Percentiles rank a stretch among this genome's conserved stretches.
Conservation (phyloP, 1,284 basidiomycete species). For the Ganoderma multipileum region DNA sequence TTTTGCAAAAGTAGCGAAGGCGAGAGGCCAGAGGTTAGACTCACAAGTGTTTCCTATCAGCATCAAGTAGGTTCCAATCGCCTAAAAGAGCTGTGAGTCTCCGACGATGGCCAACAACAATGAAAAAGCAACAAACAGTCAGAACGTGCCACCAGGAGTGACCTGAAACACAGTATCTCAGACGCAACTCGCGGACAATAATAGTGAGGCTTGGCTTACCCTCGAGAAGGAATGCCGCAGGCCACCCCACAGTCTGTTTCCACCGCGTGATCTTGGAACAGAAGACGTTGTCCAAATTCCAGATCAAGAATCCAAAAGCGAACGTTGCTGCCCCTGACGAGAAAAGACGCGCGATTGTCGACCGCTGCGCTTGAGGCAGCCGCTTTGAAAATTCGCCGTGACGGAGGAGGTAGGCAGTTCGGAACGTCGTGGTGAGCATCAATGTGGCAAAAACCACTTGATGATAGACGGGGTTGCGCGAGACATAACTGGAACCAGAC, state of each 20-base stretch:
- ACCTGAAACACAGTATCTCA: slow-evolving; percentile 42
- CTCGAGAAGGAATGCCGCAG: slow-evolving; percentile 68
- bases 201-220: slow-evolving; percentile 42
- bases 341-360: slow-evolving; percentile 51
- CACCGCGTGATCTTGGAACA: slow-evolving; percentile 60
- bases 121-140: slow-evolving; percentile 50
- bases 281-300: slow-evolving; percentile 78
- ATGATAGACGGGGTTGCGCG: slow-evolving; percentile 73
- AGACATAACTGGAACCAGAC: slow-evolving; percentile 48
- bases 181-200: background rate
- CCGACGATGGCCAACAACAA: background rate
- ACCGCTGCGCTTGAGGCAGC: slow-evolving; percentile 52
- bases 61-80: slow-evolving; percentile 66
- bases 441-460: slow-evolving; percentile 66
- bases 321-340: slow-evolving; percentile 56
- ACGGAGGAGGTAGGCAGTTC: slow-evolving; percentile 57
- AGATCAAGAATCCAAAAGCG: slow-evolving; percentile 64
- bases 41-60: slow-evolving; percentile 66
- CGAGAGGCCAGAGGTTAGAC: slow-evolving; percentile 32
- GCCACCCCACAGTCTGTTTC: slow-evolving; percentile 67
- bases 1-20: slow-evolving; percentile 10
- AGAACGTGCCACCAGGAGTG: slow-evolving; percentile 79
- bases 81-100: slow-evolving; percentile 42
- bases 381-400: slow-evolving; percentile 47
- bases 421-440: slow-evolving; percentile 51